Evolutionary conservation across 148 eudicot genomes (phyloP).

Genomic region (Camellia granthamiana): DNA sequence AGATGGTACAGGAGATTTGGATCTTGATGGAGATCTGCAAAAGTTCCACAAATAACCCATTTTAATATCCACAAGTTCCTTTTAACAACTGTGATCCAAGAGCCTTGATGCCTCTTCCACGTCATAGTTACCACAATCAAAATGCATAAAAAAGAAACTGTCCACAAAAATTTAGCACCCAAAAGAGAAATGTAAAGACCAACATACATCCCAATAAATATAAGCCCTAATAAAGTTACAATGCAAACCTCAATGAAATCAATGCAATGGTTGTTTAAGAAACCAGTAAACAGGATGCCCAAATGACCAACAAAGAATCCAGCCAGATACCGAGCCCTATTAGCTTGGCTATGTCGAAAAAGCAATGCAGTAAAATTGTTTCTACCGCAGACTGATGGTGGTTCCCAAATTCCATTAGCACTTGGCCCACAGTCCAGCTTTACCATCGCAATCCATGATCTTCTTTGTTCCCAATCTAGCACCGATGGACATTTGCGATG

Average conservation of each 20-base stretch:
- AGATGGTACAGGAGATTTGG: conserved; percentile 72
- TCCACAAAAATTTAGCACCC: conserved; percentile 20
- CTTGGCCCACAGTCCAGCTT: conserved; percentile 68
- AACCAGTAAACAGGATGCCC: conserved; percentile 28
- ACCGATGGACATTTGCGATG: conserved; percentile 63
- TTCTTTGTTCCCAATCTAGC: conserved; percentile 67
- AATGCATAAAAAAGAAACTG: conserved; percentile 31
- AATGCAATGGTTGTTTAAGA: conserved; percentile 11
- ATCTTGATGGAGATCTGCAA: conserved; percentile 95
- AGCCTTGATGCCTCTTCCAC: conserved; percentile 70
- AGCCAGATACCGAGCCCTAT: conserved; percentile 44
- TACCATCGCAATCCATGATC: conserved; percentile 72
- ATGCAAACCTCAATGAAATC: conserved; percentile 24
- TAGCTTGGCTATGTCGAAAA: conserved; percentile 24
- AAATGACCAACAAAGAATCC: conserved; percentile 42
- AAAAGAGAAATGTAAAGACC: background rate
- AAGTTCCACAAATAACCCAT: conserved; percentile 81
- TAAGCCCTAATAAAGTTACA: background rate
- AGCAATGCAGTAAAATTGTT: conserved; percentile 22
- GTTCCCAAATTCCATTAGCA: conserved; percentile 51
- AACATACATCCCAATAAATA: conserved; percentile 4
- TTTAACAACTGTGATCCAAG: conserved; percentile 53
- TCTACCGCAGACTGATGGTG: conserved; percentile 29
- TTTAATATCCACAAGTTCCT: conserved; percentile 59
- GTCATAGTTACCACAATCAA: conserved; percentile 50